Percentiles rank a stretch among this genome's conserved stretches.
Evolutionary conservation across 1,139 yeast species (phyloP).

Genomic region (Meyerozyma athensensis): DNA sequence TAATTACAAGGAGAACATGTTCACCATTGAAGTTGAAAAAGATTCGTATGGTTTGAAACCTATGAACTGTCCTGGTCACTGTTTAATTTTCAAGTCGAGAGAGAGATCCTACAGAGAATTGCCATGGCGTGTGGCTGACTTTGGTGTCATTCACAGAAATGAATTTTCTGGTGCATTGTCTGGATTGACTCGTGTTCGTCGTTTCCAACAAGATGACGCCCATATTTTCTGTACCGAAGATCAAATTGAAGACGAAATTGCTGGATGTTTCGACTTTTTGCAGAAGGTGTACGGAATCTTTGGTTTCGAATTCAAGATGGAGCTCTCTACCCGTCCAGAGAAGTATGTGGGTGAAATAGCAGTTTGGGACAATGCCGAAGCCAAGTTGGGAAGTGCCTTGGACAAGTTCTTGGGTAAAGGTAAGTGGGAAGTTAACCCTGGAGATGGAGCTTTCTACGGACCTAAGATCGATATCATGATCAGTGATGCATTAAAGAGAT

Average conservation of each 20-base stretch:
- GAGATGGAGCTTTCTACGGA: constrained; percentile 98
- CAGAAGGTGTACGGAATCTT: constrained; percentile 75
- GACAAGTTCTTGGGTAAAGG: constrained; percentile 66
- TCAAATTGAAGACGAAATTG: constrained; percentile 81
- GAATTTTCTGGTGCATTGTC: constrained; percentile 83
- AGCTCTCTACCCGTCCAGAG: constrained; percentile 91
- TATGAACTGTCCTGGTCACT: constrained; percentile 99
- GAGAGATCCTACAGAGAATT: constrained; percentile 91
- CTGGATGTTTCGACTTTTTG: constrained; percentile 74
- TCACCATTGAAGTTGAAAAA: constrained; percentile 91
- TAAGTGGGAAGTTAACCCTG: constrained; percentile 86
- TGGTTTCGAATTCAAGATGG: constrained; percentile 86
- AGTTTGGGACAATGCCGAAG: constrained; percentile 88
- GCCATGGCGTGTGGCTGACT: constrained; percentile 96
- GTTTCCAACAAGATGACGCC: constrained; percentile 99
- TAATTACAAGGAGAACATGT: constrained; percentile 95
- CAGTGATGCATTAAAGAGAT: constrained; percentile 85
- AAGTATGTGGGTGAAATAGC: constrained; percentile 80
- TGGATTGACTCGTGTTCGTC: constrained; percentile 92
- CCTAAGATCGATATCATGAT: constrained; percentile 96
- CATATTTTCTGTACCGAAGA: constrained; percentile 92
- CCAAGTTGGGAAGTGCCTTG: constrained; percentile 67
- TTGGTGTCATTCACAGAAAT: constrained; percentile 92
- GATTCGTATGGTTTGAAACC: constrained; percentile 88
- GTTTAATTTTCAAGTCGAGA: constrained; percentile 79